A percentile compares a stretch with the other conserved stretches of the same genome.
phyloP scores from a whole-genome alignment of 208 protist genomes.

The Leishmania turanica region DNA sequence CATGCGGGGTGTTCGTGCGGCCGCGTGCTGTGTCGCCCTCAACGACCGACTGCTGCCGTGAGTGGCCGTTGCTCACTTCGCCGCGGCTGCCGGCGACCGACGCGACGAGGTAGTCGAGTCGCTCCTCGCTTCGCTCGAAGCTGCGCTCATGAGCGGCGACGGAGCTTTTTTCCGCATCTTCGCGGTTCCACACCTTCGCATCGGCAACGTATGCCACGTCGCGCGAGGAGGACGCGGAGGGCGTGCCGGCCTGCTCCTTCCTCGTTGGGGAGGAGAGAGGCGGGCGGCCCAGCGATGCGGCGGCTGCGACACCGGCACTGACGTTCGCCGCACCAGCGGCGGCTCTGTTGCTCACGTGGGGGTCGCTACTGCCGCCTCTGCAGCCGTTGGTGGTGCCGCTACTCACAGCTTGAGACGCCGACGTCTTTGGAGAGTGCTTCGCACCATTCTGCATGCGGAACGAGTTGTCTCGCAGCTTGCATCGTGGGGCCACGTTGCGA shows the following conservation, averaged over 20 bases:
- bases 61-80: background rate
- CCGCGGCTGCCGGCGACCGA: background rate
- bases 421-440: background rate
- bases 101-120: constrained; percentile 29
- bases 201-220: background rate
- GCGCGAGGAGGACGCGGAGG: background rate
- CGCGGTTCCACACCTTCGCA: background rate
- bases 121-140: constrained; percentile 45
- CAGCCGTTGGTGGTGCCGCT: background rate
- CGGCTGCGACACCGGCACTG: background rate
- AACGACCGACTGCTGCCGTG: background rate
- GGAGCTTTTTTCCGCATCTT: background rate
- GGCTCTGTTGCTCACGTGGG: background rate
- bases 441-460: background rate
- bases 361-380: background rate
- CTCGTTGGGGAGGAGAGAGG: constrained; percentile 6
- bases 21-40: background rate
- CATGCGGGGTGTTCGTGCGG: background rate
- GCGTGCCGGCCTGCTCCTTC: background rate
- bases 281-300: constrained; percentile 4
- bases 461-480: background rate
- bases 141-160: constrained; percentile 20
- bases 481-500: background rate
- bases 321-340: background rate
- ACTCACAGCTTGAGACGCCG: background rate